Evolutionary conservation across 352 stramenopile species (phyloP).

Genomic region (Phytopythium mirpurense): DNA sequence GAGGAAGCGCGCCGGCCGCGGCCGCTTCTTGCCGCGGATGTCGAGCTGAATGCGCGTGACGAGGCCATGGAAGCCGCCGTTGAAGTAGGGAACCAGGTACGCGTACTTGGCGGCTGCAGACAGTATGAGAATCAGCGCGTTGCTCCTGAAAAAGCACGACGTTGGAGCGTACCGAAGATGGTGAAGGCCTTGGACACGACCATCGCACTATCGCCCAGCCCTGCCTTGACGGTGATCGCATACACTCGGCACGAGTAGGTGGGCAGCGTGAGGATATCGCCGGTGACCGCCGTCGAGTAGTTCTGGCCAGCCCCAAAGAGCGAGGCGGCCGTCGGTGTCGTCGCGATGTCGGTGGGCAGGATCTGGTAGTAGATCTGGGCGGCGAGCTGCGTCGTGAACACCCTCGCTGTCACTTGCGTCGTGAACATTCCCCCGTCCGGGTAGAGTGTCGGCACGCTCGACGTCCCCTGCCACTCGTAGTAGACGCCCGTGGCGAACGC

Average conservation of each 20-base stretch:
- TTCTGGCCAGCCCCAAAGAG: constrained; percentile 23
- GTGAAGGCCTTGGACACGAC: constrained; percentile 43
- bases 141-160: neutral
- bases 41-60: constrained; percentile 66
- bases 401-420: constrained; percentile 45
- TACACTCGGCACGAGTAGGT: constrained; percentile 55
- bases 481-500: constrained; percentile 62
- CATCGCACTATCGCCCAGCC: constrained; percentile 43
- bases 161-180: constrained; percentile 43
- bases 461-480: constrained; percentile 70
- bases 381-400: constrained; percentile 49
- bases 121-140: neutral
- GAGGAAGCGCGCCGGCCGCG: constrained; percentile 60
- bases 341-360: constrained; percentile 14
- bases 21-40: constrained; percentile 68
- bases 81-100: constrained; percentile 71
- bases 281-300: constrained; percentile 26
- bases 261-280: constrained; percentile 46
- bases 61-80: constrained; percentile 55
- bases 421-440: constrained; percentile 49
- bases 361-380: constrained; percentile 63
- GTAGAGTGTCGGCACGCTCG: constrained; percentile 41
- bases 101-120: constrained; percentile 60
- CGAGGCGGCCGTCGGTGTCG: constrained; percentile 8
- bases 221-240: constrained; percentile 57